Conservation (phyloP, 441 rosid species). For the Populus trichocarpa region DNA sequence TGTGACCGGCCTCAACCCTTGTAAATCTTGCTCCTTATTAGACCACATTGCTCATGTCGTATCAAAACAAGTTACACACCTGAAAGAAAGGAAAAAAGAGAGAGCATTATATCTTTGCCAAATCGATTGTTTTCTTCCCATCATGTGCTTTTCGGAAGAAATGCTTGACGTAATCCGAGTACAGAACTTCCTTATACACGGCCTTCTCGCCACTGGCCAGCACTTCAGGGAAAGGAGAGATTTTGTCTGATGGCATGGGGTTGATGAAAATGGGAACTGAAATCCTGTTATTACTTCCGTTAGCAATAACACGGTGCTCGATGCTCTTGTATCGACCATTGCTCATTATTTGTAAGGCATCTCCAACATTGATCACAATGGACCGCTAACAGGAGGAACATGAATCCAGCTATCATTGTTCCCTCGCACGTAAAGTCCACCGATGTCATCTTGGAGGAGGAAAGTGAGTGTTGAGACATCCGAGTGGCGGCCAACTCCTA, state of each 20-base stretch:
- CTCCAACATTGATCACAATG: conserved; percentile 26
- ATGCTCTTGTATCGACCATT: conserved; percentile 29
- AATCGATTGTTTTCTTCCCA: conserved; percentile 18
- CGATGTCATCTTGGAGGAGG: conserved; percentile 46
- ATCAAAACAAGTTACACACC: not conserved
- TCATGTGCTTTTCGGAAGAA: conserved; percentile 19
- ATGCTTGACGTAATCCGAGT: conserved; percentile 20
- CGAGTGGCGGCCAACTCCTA: conserved; percentile 43
- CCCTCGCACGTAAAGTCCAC: conserved; percentile 36
- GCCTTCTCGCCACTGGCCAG: conserved; percentile 17
- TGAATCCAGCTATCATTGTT: conserved; percentile 26
- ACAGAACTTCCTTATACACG: conserved; percentile 12
- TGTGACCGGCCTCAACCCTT: not conserved
- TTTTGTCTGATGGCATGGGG: conserved; percentile 3
- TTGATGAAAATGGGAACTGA: conserved; percentile 21
- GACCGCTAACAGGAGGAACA: conserved; percentile 29
- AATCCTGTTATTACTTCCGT: conserved; percentile 14
- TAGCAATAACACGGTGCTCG: conserved; percentile 23
- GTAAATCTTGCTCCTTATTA: not conserved
- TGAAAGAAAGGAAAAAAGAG: not conserved
- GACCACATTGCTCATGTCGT: not conserved
- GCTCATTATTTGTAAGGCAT: conserved; percentile 29
- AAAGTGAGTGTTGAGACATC: conserved; percentile 48
- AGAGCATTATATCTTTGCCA: conserved; percentile 4
- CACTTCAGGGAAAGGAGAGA: conserved; percentile 21